phyloP scores from a whole-genome alignment of 176 grass and related monocot species.

The Areca catechu region DNA sequence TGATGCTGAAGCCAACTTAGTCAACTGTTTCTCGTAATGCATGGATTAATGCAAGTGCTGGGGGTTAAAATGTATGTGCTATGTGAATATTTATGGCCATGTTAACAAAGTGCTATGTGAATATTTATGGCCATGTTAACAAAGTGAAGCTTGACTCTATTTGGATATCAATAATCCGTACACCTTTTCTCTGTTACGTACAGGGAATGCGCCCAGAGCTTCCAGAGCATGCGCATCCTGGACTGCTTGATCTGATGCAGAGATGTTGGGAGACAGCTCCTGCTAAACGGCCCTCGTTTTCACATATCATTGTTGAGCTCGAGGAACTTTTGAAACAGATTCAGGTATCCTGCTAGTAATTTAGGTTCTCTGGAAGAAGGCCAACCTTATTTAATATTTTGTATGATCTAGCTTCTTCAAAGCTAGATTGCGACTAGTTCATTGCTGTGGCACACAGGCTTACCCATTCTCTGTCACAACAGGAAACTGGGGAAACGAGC shows the following conservation, averaged over 20 bases:
- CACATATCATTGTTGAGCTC: slow-evolving; percentile 46
- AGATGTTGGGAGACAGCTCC: slow-evolving; percentile 62
- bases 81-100: too few relatives aligned
- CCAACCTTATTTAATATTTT: too few relatives aligned
- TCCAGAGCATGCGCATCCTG: slow-evolving; percentile 61
- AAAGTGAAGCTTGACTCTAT: not conserved
- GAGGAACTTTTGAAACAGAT: slow-evolving; percentile 42
- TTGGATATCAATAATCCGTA: not conserved
- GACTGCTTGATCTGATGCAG: slow-evolving; percentile 47
- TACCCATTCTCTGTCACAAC: too few relatives aligned
- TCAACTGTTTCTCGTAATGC: too few relatives aligned
- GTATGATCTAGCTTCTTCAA: too few relatives aligned
- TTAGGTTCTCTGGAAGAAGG: too few relatives aligned
- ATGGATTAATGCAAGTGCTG: too few relatives aligned
- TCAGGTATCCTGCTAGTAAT: slow-evolving; percentile 37
- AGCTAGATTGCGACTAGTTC: too few relatives aligned
- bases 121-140: not conserved
- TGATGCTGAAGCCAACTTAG: too few relatives aligned
- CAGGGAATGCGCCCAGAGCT: slow-evolving; percentile 73
- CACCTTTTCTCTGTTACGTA: slow-evolving; percentile 12
- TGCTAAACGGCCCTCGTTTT: slow-evolving; percentile 61
- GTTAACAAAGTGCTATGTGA: not conserved
- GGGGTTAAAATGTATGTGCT: too few relatives aligned
- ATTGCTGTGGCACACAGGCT: too few relatives aligned
- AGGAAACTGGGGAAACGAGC: too few relatives aligned